A percentile compares a stretch with the other conserved stretches of the same genome.
phyloP scores from a whole-genome alignment of 2,329 filamentous ascomycete genomes.

The Pseudodiploospora longispora region DNA sequence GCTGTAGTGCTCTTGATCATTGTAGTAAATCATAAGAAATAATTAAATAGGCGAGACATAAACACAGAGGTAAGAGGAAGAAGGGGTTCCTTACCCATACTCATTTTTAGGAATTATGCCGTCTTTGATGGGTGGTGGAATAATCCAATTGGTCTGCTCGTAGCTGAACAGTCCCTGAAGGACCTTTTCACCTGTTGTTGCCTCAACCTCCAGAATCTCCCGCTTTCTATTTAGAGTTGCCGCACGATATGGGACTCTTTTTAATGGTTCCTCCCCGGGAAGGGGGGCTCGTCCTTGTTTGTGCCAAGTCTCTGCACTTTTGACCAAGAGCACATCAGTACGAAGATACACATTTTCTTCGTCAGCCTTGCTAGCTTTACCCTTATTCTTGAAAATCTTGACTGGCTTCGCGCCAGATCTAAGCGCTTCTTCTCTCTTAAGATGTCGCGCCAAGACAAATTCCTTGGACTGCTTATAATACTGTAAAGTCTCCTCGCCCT shows the following conservation, averaged over 20 bases:
- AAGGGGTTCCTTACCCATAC: conserved; percentile 50
- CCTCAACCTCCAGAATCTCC: conserved; percentile 80
- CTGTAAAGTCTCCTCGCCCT: conserved; percentile 74
- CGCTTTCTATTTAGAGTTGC: conserved; percentile 81
- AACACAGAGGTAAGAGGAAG: too few relatives aligned
- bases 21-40: not conserved
- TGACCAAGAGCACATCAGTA: conserved; percentile 73
- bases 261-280: conserved; percentile 65
- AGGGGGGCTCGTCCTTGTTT: conserved; percentile 81
- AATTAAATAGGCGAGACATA: too few relatives aligned
- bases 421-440: conserved; percentile 87
- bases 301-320: conserved; percentile 94
- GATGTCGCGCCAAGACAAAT: conserved; percentile 75
- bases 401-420: conserved; percentile 59
- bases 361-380: conserved; percentile 64
- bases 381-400: conserved; percentile 65
- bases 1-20: not conserved
- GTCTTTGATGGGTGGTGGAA: conserved; percentile 75
- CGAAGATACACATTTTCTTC: conserved; percentile 76
- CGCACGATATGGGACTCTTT: conserved; percentile 81
- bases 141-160: conserved; percentile 92
- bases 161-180: conserved; percentile 77
- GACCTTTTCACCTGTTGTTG: conserved; percentile 71
- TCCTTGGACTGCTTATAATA: conserved; percentile 82
- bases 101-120: conserved; percentile 88